Evolutionary conservation across 225 moss, liverwort and hornwort species (phyloP).

Genomic region (Physcomitrium patens): DNA sequence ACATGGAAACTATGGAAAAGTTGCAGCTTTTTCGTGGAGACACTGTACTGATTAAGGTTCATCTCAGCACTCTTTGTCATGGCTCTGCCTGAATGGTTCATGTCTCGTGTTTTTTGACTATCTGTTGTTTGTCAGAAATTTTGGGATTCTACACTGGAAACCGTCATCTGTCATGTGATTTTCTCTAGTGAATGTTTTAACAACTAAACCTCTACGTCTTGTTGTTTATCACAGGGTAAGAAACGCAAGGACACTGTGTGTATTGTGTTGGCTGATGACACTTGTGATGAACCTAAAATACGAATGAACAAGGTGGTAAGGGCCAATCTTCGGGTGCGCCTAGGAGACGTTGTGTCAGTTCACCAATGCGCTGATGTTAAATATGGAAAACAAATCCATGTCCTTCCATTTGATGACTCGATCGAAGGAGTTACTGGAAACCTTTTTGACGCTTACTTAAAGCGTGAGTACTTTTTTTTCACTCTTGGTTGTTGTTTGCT

Average conservation of each 20-base stretch:
- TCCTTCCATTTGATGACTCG: constrained; percentile 91
- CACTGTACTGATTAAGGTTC: constrained; percentile 82
- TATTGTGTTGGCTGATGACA: constrained; percentile 90
- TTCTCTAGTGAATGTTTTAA: background rate
- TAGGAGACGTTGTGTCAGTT: constrained; percentile 91
- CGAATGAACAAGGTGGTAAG: constrained; percentile 97
- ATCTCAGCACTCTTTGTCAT: background rate
- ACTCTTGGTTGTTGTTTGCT: background rate
- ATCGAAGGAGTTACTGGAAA: constrained; percentile 90
- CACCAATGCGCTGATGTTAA: constrained; percentile 95
- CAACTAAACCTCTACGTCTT: background rate
- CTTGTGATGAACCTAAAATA: constrained; percentile 85
- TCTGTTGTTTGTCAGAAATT: background rate
- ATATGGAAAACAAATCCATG: constrained; percentile 93
- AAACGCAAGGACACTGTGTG: constrained; percentile 95
- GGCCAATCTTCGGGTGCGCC: constrained; percentile 83
- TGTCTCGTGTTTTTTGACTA: background rate
- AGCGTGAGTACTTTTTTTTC: constrained; percentile 56
- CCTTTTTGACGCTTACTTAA: constrained; percentile 86
- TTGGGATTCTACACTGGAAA: background rate
- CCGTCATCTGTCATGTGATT: background rate
- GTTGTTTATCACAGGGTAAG: constrained; percentile 62
- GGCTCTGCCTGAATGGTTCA: background rate
- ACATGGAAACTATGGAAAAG: constrained; percentile 92
- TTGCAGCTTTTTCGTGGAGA: constrained; percentile 89